Evolutionary conservation across 768 basidiomycete genomes (phyloP).

Genomic region (Termitomyces sp.): DNA sequence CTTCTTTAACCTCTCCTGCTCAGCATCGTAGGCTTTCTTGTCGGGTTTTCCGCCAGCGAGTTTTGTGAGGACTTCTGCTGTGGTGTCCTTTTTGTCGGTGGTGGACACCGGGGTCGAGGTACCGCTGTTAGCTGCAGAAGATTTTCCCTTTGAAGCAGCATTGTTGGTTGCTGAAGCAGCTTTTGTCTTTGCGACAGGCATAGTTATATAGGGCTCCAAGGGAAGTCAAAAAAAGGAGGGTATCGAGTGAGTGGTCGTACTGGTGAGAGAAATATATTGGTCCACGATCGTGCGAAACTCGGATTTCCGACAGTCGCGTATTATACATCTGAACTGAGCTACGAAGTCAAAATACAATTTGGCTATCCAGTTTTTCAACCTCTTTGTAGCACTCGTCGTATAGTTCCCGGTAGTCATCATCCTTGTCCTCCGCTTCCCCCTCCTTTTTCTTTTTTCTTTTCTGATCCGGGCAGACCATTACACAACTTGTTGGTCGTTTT

Average conservation of each 20-base stretch:
- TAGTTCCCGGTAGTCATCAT: constrained; percentile 82
- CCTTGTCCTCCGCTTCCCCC: constrained; percentile 54
- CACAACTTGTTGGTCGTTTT: constrained; percentile 97
- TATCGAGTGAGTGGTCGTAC: constrained; percentile 15
- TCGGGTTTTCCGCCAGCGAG: constrained; percentile 67
- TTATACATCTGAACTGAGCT: background rate
- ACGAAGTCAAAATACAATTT: constrained; percentile 54
- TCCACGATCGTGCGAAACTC: constrained; percentile 23
- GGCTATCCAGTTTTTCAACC: constrained; percentile 76
- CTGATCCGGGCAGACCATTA: constrained; percentile 86
- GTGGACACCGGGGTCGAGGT: constrained; percentile 45
- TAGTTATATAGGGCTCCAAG: constrained; percentile 25
- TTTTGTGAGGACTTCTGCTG: constrained; percentile 34
- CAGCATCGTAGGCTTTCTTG: constrained; percentile 78
- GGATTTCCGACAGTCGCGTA: constrained; percentile 11
- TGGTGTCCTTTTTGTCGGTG: constrained; percentile 41
- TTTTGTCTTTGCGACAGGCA: constrained; percentile 58
- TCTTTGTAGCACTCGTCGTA: constrained; percentile 87
- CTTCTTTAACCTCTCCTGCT: constrained; percentile 77
- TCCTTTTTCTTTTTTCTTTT: constrained; percentile 74
- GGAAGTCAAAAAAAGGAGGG: constrained; percentile 17
- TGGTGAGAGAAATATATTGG: constrained; percentile 16
- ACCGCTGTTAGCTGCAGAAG: constrained; percentile 37
- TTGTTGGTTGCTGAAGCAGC: constrained; percentile 38
- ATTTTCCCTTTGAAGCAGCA: constrained; percentile 37